Conservation (phyloP, 2,329 filamentous ascomycete species). For the Epichloe bromicola region DNA sequence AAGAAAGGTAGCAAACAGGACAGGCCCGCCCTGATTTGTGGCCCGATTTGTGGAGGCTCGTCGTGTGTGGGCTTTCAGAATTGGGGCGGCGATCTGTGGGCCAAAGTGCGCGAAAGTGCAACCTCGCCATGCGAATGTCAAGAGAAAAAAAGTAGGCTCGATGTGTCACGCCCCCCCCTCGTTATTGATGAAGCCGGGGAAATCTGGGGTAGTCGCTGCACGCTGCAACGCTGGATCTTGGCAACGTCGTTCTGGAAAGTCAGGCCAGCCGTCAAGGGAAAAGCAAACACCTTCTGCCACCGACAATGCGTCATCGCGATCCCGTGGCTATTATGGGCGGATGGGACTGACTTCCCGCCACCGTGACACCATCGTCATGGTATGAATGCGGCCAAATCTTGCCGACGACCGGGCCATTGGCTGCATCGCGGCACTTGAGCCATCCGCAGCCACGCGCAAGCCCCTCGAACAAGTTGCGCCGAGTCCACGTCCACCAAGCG, state of each 20-base stretch:
- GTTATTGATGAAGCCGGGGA: not conserved
- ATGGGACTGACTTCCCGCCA: too few species aligned
- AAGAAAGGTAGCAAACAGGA: too few species aligned
- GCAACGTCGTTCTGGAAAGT: not conserved
- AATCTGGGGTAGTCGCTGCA: not conserved
- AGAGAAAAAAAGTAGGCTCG: not conserved
- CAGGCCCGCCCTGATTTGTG: not conserved
- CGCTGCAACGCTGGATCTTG: not conserved
- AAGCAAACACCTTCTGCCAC: too few species aligned
- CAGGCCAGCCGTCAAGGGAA: not conserved
- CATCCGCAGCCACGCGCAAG: not conserved
- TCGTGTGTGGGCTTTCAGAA: not conserved
- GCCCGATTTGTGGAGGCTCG: not conserved
- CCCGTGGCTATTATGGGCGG: too few species aligned
- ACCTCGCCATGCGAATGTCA: constrained; percentile 3
- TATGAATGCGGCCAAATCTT: not conserved
- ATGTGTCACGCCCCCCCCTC: too few species aligned
- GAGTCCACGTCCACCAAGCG: not conserved
- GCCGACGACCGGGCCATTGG: not conserved
- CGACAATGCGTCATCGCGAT: too few species aligned
- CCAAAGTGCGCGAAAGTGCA: not conserved
- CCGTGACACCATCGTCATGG: not conserved
- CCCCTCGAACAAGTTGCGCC: not conserved
- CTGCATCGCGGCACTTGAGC: not conserved
- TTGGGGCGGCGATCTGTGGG: not conserved